Conservation (phyloP, 306 rosid species). For the Cucumis hystrix region DNA sequence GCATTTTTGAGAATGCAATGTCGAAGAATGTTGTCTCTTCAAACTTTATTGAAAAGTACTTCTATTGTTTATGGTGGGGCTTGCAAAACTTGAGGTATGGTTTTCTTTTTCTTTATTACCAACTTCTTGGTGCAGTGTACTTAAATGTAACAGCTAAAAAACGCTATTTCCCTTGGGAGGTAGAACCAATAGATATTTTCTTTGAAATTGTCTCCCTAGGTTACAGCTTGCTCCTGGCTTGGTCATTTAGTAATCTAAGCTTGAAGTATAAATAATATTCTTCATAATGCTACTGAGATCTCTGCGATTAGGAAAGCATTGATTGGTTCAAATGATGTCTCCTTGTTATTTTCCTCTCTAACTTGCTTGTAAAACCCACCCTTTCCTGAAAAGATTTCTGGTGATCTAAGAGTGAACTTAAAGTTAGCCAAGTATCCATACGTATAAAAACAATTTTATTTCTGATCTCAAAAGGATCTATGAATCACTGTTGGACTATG, state of each 20-base stretch:
- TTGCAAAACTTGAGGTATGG: constrained; percentile 84
- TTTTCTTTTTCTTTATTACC: not conserved
- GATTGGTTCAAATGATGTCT: not conserved
- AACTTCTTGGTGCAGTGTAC: not conserved
- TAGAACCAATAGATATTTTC: not conserved
- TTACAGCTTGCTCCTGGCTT: not conserved
- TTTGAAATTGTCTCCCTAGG: not conserved
- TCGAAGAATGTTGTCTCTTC: constrained; percentile 48
- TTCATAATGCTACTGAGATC: not conserved
- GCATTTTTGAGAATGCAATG: constrained; percentile 55
- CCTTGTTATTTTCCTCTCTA: not conserved
- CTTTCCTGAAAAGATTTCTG: too few species aligned
- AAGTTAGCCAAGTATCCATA: not conserved
- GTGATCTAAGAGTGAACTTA: too few species aligned
- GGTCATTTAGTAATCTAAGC: not conserved
- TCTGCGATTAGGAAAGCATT: not conserved
- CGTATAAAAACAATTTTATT: not conserved
- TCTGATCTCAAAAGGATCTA: not conserved
- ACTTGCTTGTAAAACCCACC: not conserved
- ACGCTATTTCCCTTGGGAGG: not conserved
- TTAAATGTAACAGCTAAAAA: not conserved
- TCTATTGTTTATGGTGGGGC: constrained; percentile 98
- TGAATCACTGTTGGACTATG: not conserved
- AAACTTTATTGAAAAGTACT: constrained; percentile 53
- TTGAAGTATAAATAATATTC: not conserved